phyloP scores from a whole-genome alignment of 805 yeast species.

The Blastobotrys terrestris region DNA sequence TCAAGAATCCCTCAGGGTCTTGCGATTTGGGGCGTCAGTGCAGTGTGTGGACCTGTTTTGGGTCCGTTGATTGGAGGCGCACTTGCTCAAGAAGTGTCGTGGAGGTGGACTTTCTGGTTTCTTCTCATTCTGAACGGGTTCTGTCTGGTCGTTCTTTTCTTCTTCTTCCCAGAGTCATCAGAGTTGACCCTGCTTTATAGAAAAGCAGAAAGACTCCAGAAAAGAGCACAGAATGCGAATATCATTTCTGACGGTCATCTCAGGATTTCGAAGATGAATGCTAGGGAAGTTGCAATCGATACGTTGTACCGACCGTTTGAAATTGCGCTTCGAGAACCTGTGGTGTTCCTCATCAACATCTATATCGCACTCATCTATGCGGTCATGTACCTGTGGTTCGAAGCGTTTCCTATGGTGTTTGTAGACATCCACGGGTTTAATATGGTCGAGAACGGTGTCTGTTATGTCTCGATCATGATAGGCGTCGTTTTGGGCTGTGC shows the following conservation, averaged over 20 bases:
- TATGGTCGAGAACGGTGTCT: conserved; percentile 38
- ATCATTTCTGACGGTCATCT: conserved; percentile 19
- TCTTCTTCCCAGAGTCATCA: conserved; percentile 47
- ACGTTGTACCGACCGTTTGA: conserved; percentile 33
- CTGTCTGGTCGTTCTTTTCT: conserved; percentile 32
- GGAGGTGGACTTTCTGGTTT: conserved; percentile 53
- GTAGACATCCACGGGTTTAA: conserved; percentile 39
- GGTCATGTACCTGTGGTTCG: conserved; percentile 47
- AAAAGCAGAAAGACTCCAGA: conserved; percentile 44
- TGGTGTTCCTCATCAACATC: conserved; percentile 42
- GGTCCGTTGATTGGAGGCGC: conserved; percentile 55
- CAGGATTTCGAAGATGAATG: conserved; percentile 1
- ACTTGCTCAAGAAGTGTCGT: conserved; percentile 47
- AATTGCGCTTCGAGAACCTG: conserved; percentile 46
- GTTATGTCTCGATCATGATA: conserved; percentile 36
- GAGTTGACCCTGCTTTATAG: conserved; percentile 41
- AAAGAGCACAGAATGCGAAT: conserved; percentile 44
- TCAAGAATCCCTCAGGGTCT: conserved; percentile 40
- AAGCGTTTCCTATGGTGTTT: conserved; percentile 51
- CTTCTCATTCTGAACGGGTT: conserved; percentile 35
- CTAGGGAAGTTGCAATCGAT: background rate
- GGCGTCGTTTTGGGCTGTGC: conserved; percentile 1
- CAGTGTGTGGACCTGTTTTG: conserved; percentile 47
- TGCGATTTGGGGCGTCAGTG: conserved; percentile 48
- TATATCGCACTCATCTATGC: conserved; percentile 47